Evolutionary conservation across 2,329 filamentous ascomycete species (phyloP).

Genomic region (Epichloe uncinata): DNA sequence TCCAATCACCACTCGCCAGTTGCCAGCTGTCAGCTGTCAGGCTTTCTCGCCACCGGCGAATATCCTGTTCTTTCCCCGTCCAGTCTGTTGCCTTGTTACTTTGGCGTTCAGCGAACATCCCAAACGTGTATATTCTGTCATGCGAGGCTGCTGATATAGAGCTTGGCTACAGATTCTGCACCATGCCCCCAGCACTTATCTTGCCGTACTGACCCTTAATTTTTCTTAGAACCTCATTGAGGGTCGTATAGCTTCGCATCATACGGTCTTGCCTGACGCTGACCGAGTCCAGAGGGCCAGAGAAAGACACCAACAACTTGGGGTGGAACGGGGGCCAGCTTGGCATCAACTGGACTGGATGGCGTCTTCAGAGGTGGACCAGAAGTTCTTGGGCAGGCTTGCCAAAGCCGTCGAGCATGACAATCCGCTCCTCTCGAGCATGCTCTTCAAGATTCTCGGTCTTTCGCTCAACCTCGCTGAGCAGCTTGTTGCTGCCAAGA

Average conservation of each 20-base stretch:
- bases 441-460: constrained; percentile 83
- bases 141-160: not conserved
- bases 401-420: constrained; percentile 66
- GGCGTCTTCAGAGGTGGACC: constrained; percentile 94
- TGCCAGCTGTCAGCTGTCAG: constrained; percentile 4
- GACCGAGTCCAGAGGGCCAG: not conserved
- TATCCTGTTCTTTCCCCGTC: not conserved
- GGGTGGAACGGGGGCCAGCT: not conserved
- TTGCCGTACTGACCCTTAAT: not conserved
- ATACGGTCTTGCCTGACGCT: not conserved
- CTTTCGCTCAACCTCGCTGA: constrained; percentile 78
- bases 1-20: constrained; percentile 6
- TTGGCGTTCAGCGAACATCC: not conserved
- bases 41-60: not conserved
- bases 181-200: not conserved
- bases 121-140: not conserved
- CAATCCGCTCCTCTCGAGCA: constrained; percentile 66
- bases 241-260: not conserved
- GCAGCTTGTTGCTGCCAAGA: constrained; percentile 70
- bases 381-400: constrained; percentile 87
- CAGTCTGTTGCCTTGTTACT: not conserved
- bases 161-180: not conserved
- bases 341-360: constrained; percentile 33
- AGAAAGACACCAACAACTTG: not conserved
- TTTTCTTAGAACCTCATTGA: not conserved